Base-by-base conservation (phyloP, 1,284 basidiomycete genomes). In the Waitea zeae region DNA sequence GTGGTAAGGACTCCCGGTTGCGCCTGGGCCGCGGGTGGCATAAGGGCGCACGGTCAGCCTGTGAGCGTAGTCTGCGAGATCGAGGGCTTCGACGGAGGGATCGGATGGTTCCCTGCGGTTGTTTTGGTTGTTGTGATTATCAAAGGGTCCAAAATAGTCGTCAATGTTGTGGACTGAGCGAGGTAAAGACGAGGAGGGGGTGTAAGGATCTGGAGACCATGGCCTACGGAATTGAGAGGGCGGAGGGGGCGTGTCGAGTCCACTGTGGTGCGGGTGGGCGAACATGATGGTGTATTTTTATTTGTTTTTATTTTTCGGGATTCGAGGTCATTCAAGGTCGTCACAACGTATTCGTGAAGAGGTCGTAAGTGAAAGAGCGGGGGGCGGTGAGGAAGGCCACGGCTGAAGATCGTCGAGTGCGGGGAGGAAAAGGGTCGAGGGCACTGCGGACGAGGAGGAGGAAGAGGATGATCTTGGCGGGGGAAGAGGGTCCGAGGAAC, bases 131-230 rank as follows among this genome's bases (percentile, higher is more conserved):
- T 3, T 37, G 49, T 46, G 33, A 41, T 51, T 35, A 51, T 50
- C 33, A 15, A 31, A 37, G 11, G 29, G 39, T 3, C 31, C 14
- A 33, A 37, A 35, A 14, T 35, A 28, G 30, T 36, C 36, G 2
- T 35, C 34, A n/a, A n/a, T n/a, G 12, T 42, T 37, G 15, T 36
- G n/a, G 12, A 37, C 22, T 28, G 35, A 30, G 7, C 34, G 26
- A 14, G 41, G 33, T 27, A 17, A 24, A 5, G 45, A 55, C 31
- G 68, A 64, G 36, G 58, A 56, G 20, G 62, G 57, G 35, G 71
- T 64, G 46, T 65, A 65, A 28, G 68, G 65, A 47, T 71, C 66
- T 41, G 71, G 72, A 36, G 72, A 74, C 72, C 72, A 74, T 38
- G 72, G 72, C 17, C 70, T 48, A 32, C 52, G 55, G 40, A 57